Conservation (phyloP, 2,329 filamentous ascomycete species). For the Cordyceps pruinosa region DNA sequence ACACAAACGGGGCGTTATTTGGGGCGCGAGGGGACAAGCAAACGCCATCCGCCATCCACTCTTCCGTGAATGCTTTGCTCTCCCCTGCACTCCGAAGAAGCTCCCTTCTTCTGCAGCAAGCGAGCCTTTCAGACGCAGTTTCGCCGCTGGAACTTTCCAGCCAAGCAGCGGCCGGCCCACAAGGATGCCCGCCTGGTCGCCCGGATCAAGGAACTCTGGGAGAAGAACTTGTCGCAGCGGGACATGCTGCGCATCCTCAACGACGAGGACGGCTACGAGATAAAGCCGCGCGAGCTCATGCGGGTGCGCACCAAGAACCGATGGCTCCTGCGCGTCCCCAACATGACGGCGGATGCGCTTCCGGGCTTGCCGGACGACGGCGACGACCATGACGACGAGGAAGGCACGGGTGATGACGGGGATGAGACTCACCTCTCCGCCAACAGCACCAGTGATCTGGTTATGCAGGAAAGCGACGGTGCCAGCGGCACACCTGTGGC, state of each 20-base stretch:
- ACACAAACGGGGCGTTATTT: constrained; percentile 12
- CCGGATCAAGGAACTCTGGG: constrained; percentile 71
- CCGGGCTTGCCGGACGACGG: constrained; percentile 36
- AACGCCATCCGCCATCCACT: not conserved
- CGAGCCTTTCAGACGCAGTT: constrained; percentile 71
- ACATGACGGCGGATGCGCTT: constrained; percentile 29
- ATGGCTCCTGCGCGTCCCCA: constrained; percentile 57
- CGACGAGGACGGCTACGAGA: constrained; percentile 62
- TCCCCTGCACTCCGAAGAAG: constrained; percentile 4
- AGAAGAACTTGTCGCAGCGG: constrained; percentile 61
- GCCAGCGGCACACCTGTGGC: not conserved
- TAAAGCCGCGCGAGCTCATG: constrained; percentile 65
- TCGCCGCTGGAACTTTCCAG: constrained; percentile 71
- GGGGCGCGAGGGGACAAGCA: not conserved
- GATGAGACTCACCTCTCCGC: not conserved
- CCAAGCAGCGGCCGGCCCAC: constrained; percentile 64
- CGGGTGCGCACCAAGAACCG: constrained; percentile 62
- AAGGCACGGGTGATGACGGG: not conserved
- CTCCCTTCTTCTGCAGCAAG: constrained; percentile 45
- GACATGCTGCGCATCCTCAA: constrained; percentile 67
- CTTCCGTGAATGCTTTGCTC: not conserved
- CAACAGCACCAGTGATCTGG: not conserved
- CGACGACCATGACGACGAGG: constrained; percentile 11
- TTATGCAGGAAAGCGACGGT: not conserved
- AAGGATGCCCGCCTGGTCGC: constrained; percentile 61